Base-by-base conservation (phyloP, 2,329 filamentous ascomycete species). In the Stagonosporopsis vannaccii region DNA sequence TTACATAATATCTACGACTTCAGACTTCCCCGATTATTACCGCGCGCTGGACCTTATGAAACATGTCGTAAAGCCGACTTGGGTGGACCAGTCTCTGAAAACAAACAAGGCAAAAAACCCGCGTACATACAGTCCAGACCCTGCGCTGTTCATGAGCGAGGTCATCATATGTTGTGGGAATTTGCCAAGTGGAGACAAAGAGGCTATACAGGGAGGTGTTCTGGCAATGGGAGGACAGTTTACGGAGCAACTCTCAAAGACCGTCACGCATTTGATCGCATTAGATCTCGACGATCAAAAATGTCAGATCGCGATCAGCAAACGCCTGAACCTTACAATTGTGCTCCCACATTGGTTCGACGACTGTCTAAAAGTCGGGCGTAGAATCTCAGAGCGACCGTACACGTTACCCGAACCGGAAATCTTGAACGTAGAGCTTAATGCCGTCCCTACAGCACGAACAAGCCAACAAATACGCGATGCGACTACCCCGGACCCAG, bases 301-400 rank as follows among this genome's bases (percentile, higher is more conserved):
- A 73, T 90, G 89, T 59, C 71, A 83, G 58, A 73, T 85, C 50
- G 89, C 88, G 0, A 62, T 81, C 39, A 79, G 83, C 8, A 96
- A 88, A 75, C 84, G 84, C 2, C 80, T 91, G 50, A 87, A 86
- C 51, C 87, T 87, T 75, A 93, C 92, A 76, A 89, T 97, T 56
- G 91, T 99, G 17, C 81, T 99, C 48, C 95, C 95, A 33, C 95
- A 98, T 72, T 98, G 95, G 91, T 97, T 99, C 71, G 94, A 98
- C 67, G 94, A 97, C 73, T 99, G 95, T 77, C 85, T 99, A 65
- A 95, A 91, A 76, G 85, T 99, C 25, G 93, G 94, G 45, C 93
- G 92, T 75, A 87, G 91, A 56, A 97, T 99, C 65, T 90, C 91
- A 65, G 95, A 99, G 74, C 80, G 82, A 6, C 95, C 95, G 0